Evolutionary conservation across 257 asterid genomes (phyloP), one percentile per base, ranked within the genome.

Genomic region (Marsdenia floribunda): DNA sequence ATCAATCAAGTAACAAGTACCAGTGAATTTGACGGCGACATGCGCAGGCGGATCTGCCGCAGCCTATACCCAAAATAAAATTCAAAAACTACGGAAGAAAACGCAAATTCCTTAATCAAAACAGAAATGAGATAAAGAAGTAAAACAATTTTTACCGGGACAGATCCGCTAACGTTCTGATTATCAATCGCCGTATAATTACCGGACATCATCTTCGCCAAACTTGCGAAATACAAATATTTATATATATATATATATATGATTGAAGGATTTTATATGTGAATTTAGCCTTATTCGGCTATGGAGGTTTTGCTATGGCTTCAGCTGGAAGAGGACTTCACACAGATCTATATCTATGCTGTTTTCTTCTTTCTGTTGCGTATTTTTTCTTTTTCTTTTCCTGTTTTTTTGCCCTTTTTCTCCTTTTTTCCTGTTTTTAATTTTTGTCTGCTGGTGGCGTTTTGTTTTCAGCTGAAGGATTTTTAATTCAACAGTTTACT

Each of bases 151-250:
- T 77, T 38, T 83, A 92, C 99, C 71, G 99, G 98, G 68, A 94
- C 98, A 76, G 99, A 92, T 89, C 98, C 97, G 80, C 90, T 70
- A 82, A 90, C 90, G 68, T 85, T 95, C 73, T 92, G 97, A 78
- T 78, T 85, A 79, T 92, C 96, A 59, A 95, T 87, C 14, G 95
- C 72, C 18, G 96, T 87, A 83, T 95, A 95, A 76, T 92, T 90
- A 82, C 96, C 89, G 83, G 98, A 87, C 97, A 90, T 92, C 99
- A 95, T 95, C 77, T 71, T 72, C 33, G 58, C 24, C 55, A 9
- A 19, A 24, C 29, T 50, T 65, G 15, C 13, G 4, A 46, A 37
- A 22, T 38, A 6, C 12, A 29, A 61, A 19, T 26, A 44, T 44
- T 21, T 47, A 49, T 8, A n/a, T 46, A 44, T 58, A 64, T 54